These are phyloP conservation scores for Rhynchosporium secalis DNA, from an alignment of 2,329 filamentous ascomycete genomes.

Conservation along the genomic window DNA sequence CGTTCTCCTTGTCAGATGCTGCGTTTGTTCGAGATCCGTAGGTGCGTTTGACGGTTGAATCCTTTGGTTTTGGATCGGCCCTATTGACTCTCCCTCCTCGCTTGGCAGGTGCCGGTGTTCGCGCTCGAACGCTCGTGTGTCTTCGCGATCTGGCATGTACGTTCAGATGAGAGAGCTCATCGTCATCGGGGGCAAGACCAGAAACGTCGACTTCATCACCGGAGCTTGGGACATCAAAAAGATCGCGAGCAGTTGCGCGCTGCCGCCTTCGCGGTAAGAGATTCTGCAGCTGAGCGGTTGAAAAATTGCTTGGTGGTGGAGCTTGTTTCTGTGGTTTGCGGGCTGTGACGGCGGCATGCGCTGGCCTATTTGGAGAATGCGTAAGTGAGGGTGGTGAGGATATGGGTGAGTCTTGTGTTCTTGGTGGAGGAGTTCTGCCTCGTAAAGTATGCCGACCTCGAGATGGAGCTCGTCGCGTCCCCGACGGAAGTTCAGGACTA, in stretches of 20 bases:
- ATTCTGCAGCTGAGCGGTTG: conserved; percentile 42
- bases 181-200: conserved; percentile 52
- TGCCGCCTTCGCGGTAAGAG: conserved; percentile 40
- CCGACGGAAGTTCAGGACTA: conserved; percentile 28
- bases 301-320: conserved; percentile 34
- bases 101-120: conserved; percentile 30
- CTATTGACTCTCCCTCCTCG: conserved; percentile 34
- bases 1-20: conserved; percentile 60
- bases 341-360: conserved; percentile 21
- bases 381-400: conserved; percentile 67
- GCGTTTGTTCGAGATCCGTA: conserved; percentile 46
- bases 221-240: conserved; percentile 46
- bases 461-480: conserved; percentile 23
- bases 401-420: conserved; percentile 36
- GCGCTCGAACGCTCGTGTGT: conserved; percentile 27
- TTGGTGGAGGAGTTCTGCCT: conserved; percentile 34
- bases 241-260: conserved; percentile 32
- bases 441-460: conserved; percentile 31
- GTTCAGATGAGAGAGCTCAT: conserved; percentile 54
- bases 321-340: conserved; percentile 25
- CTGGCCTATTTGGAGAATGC: conserved; percentile 58
- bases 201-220: conserved; percentile 50
- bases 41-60: conserved; percentile 43
- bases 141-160: conserved; percentile 42
- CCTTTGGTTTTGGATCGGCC: conserved; percentile 21